A percentile compares a stretch with the other conserved stretches of the same genome.
Conservation (phyloP, 306 rosid species). For the Pterocarpus santalinus region DNA sequence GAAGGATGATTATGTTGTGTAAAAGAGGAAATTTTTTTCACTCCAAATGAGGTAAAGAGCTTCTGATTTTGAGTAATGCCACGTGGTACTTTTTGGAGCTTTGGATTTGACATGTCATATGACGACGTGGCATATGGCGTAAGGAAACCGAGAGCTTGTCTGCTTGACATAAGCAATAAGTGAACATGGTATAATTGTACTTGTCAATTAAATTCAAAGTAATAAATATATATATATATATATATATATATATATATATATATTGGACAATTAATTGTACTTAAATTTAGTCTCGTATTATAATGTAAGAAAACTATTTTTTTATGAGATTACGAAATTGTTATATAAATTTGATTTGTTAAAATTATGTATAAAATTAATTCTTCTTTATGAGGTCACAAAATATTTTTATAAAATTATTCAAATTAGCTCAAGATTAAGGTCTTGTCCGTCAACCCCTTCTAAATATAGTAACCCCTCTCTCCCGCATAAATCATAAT, state of each 20-base stretch:
- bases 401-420: too few relatives aligned
- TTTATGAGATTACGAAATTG: too few relatives aligned
- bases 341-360: not conserved
- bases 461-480: constrained; percentile 24
- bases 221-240: too few relatives aligned
- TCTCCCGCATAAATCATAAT: not conserved
- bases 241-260: too few relatives aligned
- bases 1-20: not conserved
- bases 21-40: too few relatives aligned
- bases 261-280: too few relatives aligned
- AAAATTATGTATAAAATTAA: too few relatives aligned
- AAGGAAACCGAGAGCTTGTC: not conserved
- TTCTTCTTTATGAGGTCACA: too few relatives aligned
- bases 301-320: too few relatives aligned
- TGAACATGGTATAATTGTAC: not conserved
- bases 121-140: not conserved
- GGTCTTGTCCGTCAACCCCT: constrained; percentile 24
- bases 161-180: too few relatives aligned
- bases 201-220: too few relatives aligned
- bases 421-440: constrained; percentile 3
- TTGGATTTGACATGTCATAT: not conserved
- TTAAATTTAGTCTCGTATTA: too few relatives aligned
- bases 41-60: not conserved
- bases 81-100: not conserved
- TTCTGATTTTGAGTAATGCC: not conserved